Evolutionary conservation across 2,329 filamentous ascomycete genomes (phyloP), one percentile per base, ranked within the genome.

Genomic region (Pseudocercospora eumusae): DNA sequence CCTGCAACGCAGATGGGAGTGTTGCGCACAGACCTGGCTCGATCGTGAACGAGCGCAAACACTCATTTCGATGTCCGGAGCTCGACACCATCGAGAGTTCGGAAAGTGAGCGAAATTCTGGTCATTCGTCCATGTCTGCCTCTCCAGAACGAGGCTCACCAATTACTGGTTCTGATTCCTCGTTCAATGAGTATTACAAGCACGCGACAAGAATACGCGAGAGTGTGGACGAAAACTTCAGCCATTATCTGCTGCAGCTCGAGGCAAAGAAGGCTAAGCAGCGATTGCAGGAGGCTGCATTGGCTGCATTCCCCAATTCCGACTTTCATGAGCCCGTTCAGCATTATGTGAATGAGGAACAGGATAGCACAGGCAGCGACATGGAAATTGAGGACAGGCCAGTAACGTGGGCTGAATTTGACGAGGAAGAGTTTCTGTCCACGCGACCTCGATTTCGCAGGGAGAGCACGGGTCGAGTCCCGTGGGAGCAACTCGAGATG

Each of bases 401-500:
- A 40, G 70, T 73, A 13, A 75, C 75, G 1, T 75, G 73, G 73
- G 70, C 71, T 49, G 73, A 70, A 15, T 70, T 72, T 56, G 74
- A 75, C 33, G 78, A 80, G 28, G 78, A 79, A n/a, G 68, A 71
- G 31, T 64, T 67, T 23, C 42, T 68, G 18, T 40, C 62, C 0
- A 40, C 27, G 13, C 70, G 68, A 36, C 69, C 69, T 25, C 53
- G 47, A 52, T 61, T 64, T 21, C 74, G 84, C 61, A 82, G 86
- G 44, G 86, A 87, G 71, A 86, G 86, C 52, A 88, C 86, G 1
- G 83, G 85, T 55, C 81, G 86, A 68, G 83, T 85, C 3, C 79
- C 84, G 61, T 93, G 90, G 87, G 91, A 92, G 73, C 82, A 95
- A 71, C 84, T 88, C 70, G 88, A 92, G 69, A 90, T 95, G 89